Evolutionary conservation across 495 filamentous ascomycete genomes (phyloP).

Genomic region (Pseudoneurospora amorphoporcata): DNA sequence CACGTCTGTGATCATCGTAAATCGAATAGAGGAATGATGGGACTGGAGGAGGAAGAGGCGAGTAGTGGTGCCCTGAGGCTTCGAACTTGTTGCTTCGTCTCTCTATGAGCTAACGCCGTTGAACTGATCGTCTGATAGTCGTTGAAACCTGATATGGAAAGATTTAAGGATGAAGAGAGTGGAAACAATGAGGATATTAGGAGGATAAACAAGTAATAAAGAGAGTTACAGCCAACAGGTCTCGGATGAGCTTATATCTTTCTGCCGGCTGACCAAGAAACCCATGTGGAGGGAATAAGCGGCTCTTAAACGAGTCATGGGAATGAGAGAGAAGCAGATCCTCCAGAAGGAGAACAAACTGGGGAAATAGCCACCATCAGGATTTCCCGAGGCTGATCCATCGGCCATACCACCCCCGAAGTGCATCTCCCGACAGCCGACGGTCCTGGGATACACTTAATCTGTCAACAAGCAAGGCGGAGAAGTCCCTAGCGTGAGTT

Average conservation of each 20-base stretch:
- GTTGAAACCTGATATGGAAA: neutral
- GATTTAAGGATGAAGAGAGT: neutral
- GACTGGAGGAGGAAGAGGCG: neutral
- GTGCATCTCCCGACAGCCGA: neutral
- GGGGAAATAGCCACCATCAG: neutral
- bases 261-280: neutral
- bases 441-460: neutral
- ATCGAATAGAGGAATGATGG: neutral
- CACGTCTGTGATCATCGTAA: conserved; percentile 16
- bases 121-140: neutral
- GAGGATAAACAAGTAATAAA: neutral
- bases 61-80: neutral
- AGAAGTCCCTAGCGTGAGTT: neutral
- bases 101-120: neutral
- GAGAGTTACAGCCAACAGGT: neutral
- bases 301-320: neutral
- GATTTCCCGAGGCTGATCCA: neutral
- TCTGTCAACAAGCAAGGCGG: neutral
- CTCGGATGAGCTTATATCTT: neutral
- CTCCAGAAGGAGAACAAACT: neutral
- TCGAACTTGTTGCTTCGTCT: neutral
- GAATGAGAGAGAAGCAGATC: neutral
- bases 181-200: neutral
- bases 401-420: neutral
- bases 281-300: neutral